Percentiles rank a stretch among this genome's conserved stretches.
phyloP scores from a whole-genome alignment of 202 grass and related monocot genomes.

The Brachypodium distachyon region DNA sequence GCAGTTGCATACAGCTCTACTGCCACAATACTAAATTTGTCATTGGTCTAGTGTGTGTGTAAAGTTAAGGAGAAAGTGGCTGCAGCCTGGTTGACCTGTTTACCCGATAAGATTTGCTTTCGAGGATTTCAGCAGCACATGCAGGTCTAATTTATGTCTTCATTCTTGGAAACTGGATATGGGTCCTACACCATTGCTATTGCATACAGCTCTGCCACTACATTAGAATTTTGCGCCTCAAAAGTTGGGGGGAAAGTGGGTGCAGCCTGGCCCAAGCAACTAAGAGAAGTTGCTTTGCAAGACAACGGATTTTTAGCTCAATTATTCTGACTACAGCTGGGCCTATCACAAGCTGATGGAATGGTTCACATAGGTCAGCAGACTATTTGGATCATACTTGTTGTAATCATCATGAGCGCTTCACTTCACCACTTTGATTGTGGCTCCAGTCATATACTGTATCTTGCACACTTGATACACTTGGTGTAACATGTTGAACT shows the following conservation, averaged over 20 bases:
- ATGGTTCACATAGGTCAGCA: constrained; percentile 19
- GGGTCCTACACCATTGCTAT: background rate
- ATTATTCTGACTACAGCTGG: constrained; percentile 40
- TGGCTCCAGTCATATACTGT: background rate
- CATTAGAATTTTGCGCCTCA: background rate
- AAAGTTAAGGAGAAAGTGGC: constrained; percentile 10
- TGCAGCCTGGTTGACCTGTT: background rate
- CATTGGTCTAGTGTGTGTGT: background rate
- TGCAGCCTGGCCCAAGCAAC: constrained; percentile 28
- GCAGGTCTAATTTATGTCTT: background rate
- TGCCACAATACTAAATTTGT: background rate
- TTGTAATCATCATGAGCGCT: constrained; percentile 25
- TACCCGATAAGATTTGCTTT: background rate
- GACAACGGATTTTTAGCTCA: constrained; percentile 4
- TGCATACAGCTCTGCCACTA: constrained; percentile 4
- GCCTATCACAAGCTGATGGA: constrained; percentile 22
- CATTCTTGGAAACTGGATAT: background rate
- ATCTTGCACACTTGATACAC: background rate
- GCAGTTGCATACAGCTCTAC: constrained; percentile 1
- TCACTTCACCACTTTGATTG: constrained; percentile 4
- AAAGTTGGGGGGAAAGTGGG: constrained; percentile 15
- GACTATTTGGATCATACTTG: constrained; percentile 9
- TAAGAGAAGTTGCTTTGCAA: constrained; percentile 27
- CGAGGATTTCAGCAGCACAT: background rate
- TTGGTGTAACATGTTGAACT: background rate